Evolutionary conservation across 2,329 filamentous ascomycete species (phyloP), one percentile per base, ranked within the genome.

Genomic region (Xylariaceae sp.): DNA sequence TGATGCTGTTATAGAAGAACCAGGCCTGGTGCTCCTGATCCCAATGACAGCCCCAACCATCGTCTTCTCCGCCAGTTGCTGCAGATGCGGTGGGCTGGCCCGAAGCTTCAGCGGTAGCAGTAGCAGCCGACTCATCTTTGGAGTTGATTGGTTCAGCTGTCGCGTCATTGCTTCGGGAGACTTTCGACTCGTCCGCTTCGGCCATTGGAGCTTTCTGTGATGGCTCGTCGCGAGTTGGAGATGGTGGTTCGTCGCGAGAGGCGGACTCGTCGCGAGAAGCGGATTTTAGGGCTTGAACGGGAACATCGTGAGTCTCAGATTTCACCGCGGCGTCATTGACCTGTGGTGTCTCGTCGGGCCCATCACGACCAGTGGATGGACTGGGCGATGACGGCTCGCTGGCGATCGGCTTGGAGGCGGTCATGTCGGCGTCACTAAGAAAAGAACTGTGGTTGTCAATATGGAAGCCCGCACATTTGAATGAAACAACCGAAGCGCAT

Each of bases 1-100:
- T 94, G 72, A 89, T 87, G 66, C 87, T 85, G 72, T 96, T 96
- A 78, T 87, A 86, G 75, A 95, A 96, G 76, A 91, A 95, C 77
- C 86, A 96, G 3, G 85, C 81, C 64, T 87, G 82, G 1, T 82
- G 80, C 55, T 73, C 79, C 23, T 82, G 75, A 67, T 95, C 90
- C 89, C 89, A 95, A 60, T 89, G 80, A 41, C 85, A 86, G 60
- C 89, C 86, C 92, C 92, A 96, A 60, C 92, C 92, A 67, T 88
- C 85, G 61, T 87, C 83, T 72, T 88, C 83, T 59, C 87, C 57
- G 2, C 65, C 60, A 30, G 23, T 30, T 30, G 75, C 74, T 1
- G 72, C 70, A 18, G 71, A 67, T 52, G 76, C 76, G 41, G 71
- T 68, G 4, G 76, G 76, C 6, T 77, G 68, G 11, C 75, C 74